These are phyloP conservation scores for Paecilomyces niveus DNA, from an alignment of 2,329 filamentous ascomycete genomes.

Conservation along the genomic window DNA sequence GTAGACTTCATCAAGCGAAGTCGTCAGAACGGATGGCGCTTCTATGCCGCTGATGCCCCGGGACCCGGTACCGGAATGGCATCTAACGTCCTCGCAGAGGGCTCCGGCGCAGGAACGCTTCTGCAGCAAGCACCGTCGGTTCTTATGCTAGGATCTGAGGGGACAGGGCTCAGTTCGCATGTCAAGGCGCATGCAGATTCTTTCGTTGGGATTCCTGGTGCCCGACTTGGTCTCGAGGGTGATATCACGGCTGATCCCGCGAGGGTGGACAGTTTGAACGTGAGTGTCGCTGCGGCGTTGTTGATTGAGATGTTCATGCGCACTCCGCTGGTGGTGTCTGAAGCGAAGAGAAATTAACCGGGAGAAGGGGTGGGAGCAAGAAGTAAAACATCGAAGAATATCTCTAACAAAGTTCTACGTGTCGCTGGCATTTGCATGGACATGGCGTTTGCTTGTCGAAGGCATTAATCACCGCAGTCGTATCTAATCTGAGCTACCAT, in stretches of 20 bases:
- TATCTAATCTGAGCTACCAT: background rate
- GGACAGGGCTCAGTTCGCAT: conserved; percentile 60
- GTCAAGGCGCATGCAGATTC: conserved; percentile 61
- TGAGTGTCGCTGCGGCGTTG: conserved; percentile 78
- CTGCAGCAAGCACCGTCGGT: conserved; percentile 60
- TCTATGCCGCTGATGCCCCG: conserved; percentile 65
- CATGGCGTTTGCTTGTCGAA: background rate
- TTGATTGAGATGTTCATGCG: conserved; percentile 44
- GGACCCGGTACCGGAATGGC: conserved; percentile 14
- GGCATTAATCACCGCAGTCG: background rate
- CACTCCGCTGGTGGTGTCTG: conserved; percentile 21
- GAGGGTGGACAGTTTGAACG: conserved; percentile 82
- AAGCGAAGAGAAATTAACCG: conserved; percentile 10
- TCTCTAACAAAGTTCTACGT: background rate
- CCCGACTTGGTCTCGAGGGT: conserved; percentile 36
- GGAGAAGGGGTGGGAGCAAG: conserved; percentile 9
- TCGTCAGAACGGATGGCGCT: conserved; percentile 66
- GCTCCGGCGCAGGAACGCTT: conserved; percentile 15
- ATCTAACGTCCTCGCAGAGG: background rate
- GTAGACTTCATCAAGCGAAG: conserved; percentile 63
- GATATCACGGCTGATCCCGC: conserved; percentile 32
- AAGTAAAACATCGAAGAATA: conserved; percentile 5
- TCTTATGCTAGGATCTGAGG: conserved; percentile 77
- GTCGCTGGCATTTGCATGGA: background rate
- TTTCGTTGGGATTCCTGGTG: conserved; percentile 55